Conservation (phyloP, 306 rosid genomes). For the Cercis canadensis region DNA sequence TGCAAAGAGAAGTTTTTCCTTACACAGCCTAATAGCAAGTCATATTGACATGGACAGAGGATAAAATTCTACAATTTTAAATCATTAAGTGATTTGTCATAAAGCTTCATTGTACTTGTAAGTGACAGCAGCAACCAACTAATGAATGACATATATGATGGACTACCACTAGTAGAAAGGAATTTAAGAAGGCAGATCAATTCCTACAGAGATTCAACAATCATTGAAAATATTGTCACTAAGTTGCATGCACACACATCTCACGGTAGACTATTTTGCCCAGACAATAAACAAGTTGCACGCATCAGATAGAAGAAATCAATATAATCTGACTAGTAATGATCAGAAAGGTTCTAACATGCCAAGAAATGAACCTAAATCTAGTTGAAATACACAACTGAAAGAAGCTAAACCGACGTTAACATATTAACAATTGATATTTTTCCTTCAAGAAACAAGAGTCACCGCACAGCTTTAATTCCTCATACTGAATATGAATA, state of each 20-base stretch:
- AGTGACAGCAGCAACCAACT: neutral
- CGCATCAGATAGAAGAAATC: neutral
- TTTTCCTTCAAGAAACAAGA: neutral
- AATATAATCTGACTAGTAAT: neutral
- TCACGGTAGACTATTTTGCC: neutral
- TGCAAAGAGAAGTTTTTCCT: neutral
- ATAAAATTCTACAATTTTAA: constrained; percentile 2
- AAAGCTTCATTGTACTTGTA: neutral
- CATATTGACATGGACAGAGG: neutral
- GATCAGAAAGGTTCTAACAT: neutral
- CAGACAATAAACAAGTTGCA: neutral
- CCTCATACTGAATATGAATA: constrained; percentile 28
- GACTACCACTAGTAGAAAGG: constrained; percentile 15
- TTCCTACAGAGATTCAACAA: neutral
- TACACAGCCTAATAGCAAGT: neutral
- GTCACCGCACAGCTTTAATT: constrained; percentile 15
- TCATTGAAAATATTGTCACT: neutral
- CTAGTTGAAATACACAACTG: neutral
- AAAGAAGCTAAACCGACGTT: neutral
- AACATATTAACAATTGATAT: neutral
- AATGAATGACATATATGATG: constrained; percentile 11
- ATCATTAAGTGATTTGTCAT: constrained; percentile 3
- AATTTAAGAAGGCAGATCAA: neutral
- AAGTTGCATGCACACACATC: neutral
- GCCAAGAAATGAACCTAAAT: neutral